phyloP scores from a whole-genome alignment of 139 green algal genomes.

The Penium margaritaceum region DNA sequence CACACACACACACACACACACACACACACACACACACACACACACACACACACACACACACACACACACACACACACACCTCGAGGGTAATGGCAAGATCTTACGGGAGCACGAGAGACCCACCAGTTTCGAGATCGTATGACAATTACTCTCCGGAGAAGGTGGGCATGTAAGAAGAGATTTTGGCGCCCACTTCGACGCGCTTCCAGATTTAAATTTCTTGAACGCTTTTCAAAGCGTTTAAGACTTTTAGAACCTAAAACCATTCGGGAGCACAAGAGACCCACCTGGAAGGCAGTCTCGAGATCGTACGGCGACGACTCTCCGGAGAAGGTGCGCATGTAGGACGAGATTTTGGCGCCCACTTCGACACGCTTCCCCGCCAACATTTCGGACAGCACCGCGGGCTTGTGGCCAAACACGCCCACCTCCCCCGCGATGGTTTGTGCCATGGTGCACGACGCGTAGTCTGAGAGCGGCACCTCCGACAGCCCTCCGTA shows the following conservation, averaged over 20 bases:
- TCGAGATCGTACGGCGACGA: conserved; percentile 66
- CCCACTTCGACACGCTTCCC: conserved; percentile 52
- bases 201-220: conserved; percentile 65
- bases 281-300: conserved; percentile 52
- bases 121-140: conserved; percentile 61
- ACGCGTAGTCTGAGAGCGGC: conserved; percentile 50
- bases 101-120: too few species aligned
- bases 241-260: too few species aligned
- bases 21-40: too few species aligned
- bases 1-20: too few species aligned
- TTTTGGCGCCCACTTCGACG: conserved; percentile 34
- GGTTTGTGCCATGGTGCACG: conserved; percentile 41
- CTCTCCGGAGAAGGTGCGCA: conserved; percentile 59
- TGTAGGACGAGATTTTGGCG: conserved; percentile 56
- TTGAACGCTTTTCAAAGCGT: too few species aligned
- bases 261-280: too few species aligned
- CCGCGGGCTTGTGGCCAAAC: conserved; percentile 63
- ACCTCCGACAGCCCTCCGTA: conserved; percentile 66
- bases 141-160: conserved; percentile 62
- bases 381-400: conserved; percentile 63
- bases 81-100: too few species aligned
- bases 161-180: conserved; percentile 60
- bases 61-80: too few species aligned
- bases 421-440: conserved; percentile 69
- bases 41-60: too few species aligned